Percentiles rank a stretch among this genome's conserved stretches.
Evolutionary conservation across 371 early-diverging fungal species (phyloP).

Genomic region (Mortierella sp.): DNA sequence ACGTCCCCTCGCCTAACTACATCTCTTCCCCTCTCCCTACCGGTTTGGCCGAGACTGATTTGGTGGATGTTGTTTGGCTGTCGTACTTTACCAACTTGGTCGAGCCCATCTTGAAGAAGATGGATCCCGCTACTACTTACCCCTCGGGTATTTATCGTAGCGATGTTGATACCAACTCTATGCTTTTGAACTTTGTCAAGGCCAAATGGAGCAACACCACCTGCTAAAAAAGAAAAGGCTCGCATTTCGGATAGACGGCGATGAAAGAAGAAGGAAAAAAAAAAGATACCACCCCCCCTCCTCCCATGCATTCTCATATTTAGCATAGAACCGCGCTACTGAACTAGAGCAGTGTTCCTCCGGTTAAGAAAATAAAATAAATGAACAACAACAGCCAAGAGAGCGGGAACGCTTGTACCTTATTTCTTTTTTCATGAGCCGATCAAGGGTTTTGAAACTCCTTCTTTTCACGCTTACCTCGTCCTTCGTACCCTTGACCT

Average conservation of each 20-base stretch:
- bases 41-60: constrained; percentile 28
- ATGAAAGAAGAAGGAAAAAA: neutral
- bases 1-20: constrained; percentile 64
- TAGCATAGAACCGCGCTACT: too few relatives aligned
- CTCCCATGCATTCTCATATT: too few relatives aligned
- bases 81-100: constrained; percentile 55
- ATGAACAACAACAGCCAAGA: too few relatives aligned
- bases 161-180: constrained; percentile 52
- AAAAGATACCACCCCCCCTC: neutral
- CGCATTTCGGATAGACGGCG: too few relatives aligned
- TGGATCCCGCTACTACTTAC: constrained; percentile 51
- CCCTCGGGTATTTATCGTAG: constrained; percentile 32
- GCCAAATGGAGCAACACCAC: constrained; percentile 40
- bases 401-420: too few relatives aligned
- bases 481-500: too few relatives aligned
- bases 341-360: too few relatives aligned
- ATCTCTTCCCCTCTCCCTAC: constrained; percentile 55
- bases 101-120: constrained; percentile 36
- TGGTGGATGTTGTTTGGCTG: constrained; percentile 59
- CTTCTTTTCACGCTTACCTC: too few relatives aligned
- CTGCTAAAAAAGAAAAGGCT: constrained; percentile 7
- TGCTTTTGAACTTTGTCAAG: constrained; percentile 44
- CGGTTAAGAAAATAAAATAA: too few relatives aligned
- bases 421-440: neutral
- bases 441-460: too few relatives aligned